Percentiles rank a stretch among this genome's conserved stretches.
These are phyloP conservation scores for Kodamaea nitidulidarum DNA, from an alignment of 805 yeast genomes.

Conservation along the genomic window DNA sequence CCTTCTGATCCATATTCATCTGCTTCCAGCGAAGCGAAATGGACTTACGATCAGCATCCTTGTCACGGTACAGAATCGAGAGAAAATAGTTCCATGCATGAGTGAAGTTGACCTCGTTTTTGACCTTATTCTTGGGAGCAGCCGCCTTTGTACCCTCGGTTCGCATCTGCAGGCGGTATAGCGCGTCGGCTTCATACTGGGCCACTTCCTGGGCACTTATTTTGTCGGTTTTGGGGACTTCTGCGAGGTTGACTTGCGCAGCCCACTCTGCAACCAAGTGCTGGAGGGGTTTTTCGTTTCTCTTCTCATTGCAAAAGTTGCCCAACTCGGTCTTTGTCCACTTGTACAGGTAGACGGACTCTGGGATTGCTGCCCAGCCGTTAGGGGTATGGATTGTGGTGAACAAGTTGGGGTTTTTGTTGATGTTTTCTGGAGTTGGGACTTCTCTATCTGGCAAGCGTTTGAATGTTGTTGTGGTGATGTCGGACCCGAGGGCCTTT, in stretches of 20 bases:
- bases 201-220: conserved; percentile 11
- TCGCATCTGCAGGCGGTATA: conserved; percentile 21
- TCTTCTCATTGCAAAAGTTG: no score
- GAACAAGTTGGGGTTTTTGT: conserved; percentile 13
- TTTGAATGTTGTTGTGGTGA: neutral
- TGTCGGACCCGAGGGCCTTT: neutral
- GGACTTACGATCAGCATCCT: conserved; percentile 13
- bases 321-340: conserved; percentile 18
- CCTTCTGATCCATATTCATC: conserved; percentile 25
- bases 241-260: conserved; percentile 7
- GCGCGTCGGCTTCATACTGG: conserved; percentile 15
- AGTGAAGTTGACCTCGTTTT: conserved; percentile 17
- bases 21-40: conserved; percentile 23
- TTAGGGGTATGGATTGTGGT: conserved; percentile 15
- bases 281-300: no score
- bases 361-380: conserved; percentile 23
- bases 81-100: conserved; percentile 37
- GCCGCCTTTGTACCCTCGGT: neutral
- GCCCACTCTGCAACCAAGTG: conserved; percentile 14
- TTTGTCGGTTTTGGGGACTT: conserved; percentile 10
- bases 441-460: conserved; percentile 2
- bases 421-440: conserved; percentile 12
- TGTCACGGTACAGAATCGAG: conserved; percentile 13
- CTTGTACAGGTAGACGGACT: conserved; percentile 14
- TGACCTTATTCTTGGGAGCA: conserved; percentile 5